Conservation (phyloP, 2,329 filamentous ascomycete species). For the Trichoderma afroharzianum region DNA sequence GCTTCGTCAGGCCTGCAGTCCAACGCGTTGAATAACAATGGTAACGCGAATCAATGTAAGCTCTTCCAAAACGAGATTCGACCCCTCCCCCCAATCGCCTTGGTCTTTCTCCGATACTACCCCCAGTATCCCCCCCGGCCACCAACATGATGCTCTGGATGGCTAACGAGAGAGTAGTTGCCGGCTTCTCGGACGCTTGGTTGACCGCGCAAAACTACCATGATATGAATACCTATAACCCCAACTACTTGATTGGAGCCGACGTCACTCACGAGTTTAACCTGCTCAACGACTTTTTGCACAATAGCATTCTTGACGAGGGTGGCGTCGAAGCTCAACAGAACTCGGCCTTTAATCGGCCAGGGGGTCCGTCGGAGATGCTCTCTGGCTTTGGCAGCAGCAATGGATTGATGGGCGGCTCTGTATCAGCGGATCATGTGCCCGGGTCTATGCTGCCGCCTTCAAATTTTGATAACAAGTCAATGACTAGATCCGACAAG, state of each 20-base stretch:
- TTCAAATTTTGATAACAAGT: constrained; percentile 43
- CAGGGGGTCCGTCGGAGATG: constrained; percentile 43
- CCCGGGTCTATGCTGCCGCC: constrained; percentile 47
- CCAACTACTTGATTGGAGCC: constrained; percentile 87
- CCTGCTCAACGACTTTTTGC: constrained; percentile 92
- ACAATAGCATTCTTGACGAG: constrained; percentile 86
- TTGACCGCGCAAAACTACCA: constrained; percentile 76
- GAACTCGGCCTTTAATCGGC: constrained; percentile 40
- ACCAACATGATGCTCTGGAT: not conserved
- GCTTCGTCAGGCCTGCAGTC: constrained; percentile 64
- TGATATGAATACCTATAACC: constrained; percentile 91
- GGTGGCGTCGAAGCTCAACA: constrained; percentile 60
- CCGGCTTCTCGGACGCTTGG: constrained; percentile 80
- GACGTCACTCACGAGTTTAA: constrained; percentile 98
- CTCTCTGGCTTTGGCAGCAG: constrained; percentile 44
- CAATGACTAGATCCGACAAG: constrained; percentile 60
- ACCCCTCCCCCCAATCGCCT: not conserved
- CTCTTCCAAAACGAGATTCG: constrained; percentile 25
- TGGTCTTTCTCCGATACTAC: not conserved
- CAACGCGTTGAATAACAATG: constrained; percentile 50
- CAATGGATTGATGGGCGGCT: constrained; percentile 31
- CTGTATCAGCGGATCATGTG: constrained; percentile 23
- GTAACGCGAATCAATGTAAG: constrained; percentile 73
- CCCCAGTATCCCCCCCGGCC: not conserved
- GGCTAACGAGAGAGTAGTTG: constrained; percentile 47